Conservation (phyloP, 2,329 filamentous ascomycete genomes). For the Neonectria hederae region DNA sequence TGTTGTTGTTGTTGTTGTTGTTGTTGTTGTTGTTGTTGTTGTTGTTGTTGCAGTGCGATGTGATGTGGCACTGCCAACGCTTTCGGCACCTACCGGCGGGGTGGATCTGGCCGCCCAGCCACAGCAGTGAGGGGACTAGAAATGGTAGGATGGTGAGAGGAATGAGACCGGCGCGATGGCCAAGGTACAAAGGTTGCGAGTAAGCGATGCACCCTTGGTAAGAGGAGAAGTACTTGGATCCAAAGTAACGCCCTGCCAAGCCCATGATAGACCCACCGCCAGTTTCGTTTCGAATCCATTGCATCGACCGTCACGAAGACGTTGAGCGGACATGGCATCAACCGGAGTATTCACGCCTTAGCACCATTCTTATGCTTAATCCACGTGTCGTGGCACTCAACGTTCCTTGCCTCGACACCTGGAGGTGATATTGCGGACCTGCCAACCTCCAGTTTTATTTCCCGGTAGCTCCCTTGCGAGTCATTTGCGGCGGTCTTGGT, state of each 20-base stretch:
- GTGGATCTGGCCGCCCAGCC: conserved; percentile 3
- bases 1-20: too few relatives aligned
- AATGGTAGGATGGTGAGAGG: not conserved
- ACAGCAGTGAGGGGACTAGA: conserved; percentile 3
- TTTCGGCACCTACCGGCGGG: not conserved
- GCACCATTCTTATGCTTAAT: conserved; percentile 17
- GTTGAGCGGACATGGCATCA: conserved; percentile 28
- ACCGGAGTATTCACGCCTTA: conserved; percentile 13
- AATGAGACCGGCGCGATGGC: conserved; percentile 13
- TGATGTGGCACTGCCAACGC: conserved; percentile 25
- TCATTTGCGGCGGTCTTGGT: conserved; percentile 34
- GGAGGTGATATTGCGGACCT: not conserved
- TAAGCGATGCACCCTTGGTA: not conserved
- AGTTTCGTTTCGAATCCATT: conserved; percentile 30
- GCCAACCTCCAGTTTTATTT: conserved; percentile 17
- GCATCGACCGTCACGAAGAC: conserved; percentile 33
- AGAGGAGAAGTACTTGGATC: conserved; percentile 3
- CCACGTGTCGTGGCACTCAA: conserved; percentile 20
- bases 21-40: too few relatives aligned
- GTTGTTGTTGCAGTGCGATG: conserved; percentile 16
- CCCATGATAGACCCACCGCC: conserved; percentile 24
- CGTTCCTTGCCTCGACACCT: not conserved
- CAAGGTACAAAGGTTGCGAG: conserved; percentile 7
- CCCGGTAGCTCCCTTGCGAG: conserved; percentile 19
- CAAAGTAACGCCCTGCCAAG: conserved; percentile 24